Evolutionary conservation across 495 filamentous ascomycete genomes (phyloP).

Genomic region (Penicillium roqueforti): DNA sequence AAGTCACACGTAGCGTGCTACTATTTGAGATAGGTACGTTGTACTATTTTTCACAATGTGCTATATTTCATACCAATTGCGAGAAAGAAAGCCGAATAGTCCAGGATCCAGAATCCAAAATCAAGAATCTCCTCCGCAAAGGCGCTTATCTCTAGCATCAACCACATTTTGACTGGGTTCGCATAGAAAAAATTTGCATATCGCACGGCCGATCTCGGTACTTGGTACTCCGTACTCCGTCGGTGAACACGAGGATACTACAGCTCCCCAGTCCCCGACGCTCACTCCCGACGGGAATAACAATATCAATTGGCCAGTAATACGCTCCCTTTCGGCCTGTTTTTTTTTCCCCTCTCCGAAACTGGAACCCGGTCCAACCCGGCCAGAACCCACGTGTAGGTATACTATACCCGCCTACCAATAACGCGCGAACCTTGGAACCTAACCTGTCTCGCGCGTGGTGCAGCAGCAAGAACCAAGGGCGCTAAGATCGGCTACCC

Average conservation of each 20-base stretch:
- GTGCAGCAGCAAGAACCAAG: background rate
- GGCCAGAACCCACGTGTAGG: too few species aligned
- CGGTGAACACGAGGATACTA: background rate
- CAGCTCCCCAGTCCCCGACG: background rate
- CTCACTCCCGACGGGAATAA: background rate
- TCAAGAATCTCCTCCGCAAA: too few species aligned
- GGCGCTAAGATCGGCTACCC: slow-evolving; percentile 18
- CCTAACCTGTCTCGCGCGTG: background rate
- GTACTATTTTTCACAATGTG: background rate
- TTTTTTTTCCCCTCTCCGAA: background rate
- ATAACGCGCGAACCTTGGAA: background rate
- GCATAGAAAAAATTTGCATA: background rate
- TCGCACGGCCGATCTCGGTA: background rate
- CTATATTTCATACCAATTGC: background rate
- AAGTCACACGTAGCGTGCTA: background rate
- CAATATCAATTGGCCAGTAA: too few species aligned
- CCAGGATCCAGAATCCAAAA: too few species aligned
- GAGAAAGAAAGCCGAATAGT: background rate
- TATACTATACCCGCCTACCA: background rate
- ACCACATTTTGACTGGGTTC: background rate
- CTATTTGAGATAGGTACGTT: background rate
- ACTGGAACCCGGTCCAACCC: too few species aligned
- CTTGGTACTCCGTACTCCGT: too few species aligned
- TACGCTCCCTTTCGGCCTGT: background rate
- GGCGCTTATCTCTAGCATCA: background rate